phyloP scores from a whole-genome alignment of 2,329 filamentous ascomycete genomes.

The Phyllosticta citribraziliensis region DNA sequence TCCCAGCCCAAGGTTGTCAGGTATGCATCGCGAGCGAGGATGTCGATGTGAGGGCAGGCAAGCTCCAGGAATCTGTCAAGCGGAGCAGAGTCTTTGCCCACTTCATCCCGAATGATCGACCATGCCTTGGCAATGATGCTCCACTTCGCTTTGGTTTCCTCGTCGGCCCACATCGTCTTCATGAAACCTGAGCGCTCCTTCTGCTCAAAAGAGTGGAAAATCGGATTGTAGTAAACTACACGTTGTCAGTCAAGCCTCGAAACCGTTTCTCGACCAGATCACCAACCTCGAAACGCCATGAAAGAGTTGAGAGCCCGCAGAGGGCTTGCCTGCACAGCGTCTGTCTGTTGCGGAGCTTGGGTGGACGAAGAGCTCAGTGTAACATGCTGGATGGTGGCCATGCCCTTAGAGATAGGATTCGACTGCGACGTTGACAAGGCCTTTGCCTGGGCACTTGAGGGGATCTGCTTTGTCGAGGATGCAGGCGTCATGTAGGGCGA shows the following conservation, averaged over 20 bases:
- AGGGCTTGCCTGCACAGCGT: background rate
- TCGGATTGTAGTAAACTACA: slow-evolving; percentile 38
- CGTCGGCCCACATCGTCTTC: slow-evolving; percentile 40
- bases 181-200: slow-evolving; percentile 44
- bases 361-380: background rate
- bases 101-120: slow-evolving; percentile 43
- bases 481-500: background rate
- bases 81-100: slow-evolving; percentile 37
- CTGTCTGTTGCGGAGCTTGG: background rate
- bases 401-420: background rate
- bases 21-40: slow-evolving; percentile 38
- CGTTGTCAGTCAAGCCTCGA: slow-evolving; percentile 14
- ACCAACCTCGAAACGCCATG: slow-evolving; percentile 27
- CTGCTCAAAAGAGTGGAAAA: slow-evolving; percentile 40
- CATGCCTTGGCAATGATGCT: slow-evolving; percentile 45
- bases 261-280: background rate
- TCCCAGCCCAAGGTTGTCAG: slow-evolving; percentile 39
- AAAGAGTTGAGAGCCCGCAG: slow-evolving; percentile 25
- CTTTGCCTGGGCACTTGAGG: background rate
- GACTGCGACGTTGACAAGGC: background rate
- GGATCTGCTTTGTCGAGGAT: background rate
- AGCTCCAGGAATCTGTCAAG: slow-evolving; percentile 39
- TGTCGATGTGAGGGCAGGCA: slow-evolving; percentile 37
- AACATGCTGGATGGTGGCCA: background rate
- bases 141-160: slow-evolving; percentile 44